phyloP scores from a whole-genome alignment of 345 rosid species.

The Eutrema yunnanense region DNA sequence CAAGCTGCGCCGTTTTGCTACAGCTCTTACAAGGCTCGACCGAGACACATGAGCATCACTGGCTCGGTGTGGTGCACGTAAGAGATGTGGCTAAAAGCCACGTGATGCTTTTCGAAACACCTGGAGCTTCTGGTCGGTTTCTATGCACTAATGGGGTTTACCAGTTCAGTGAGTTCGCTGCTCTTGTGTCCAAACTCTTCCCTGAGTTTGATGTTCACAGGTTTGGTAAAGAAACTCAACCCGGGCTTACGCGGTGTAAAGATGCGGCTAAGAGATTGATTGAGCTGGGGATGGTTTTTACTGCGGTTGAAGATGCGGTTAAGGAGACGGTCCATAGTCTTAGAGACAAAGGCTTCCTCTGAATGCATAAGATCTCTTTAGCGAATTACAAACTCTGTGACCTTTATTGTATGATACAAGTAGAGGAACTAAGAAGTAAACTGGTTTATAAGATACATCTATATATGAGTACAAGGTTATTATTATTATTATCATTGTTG shows the following conservation, averaged over 20 bases:
- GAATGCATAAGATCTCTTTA: not conserved
- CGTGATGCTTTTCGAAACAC: conserved; percentile 49
- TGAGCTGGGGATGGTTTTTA: conserved; percentile 54
- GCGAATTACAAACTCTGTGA: not conserved
- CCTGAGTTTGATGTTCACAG: conserved; percentile 61
- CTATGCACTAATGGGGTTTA: conserved; percentile 76
- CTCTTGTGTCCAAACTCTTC: conserved; percentile 51
- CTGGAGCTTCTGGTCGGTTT: conserved; percentile 63
- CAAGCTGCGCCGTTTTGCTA: conserved; percentile 63
- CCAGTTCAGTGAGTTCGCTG: conserved; percentile 68
- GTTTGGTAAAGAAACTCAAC: conserved; percentile 60
- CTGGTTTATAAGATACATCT: conserved; percentile 5
- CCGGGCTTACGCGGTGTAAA: conserved; percentile 43
- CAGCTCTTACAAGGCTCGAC: conserved; percentile 61
- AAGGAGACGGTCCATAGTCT: conserved; percentile 58
- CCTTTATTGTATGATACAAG: conserved; percentile 16
- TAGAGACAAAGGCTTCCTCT: conserved; percentile 51
- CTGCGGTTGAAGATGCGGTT: conserved; percentile 59
- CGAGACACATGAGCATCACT: conserved; percentile 61
- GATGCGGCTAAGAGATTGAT: conserved; percentile 77
- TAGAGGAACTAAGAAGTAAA: not conserved
- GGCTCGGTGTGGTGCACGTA: conserved; percentile 82
- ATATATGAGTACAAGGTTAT: not conserved
- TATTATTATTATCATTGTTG: not conserved
- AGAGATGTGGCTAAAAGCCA: conserved; percentile 71